Base-by-base conservation (phyloP, 805 yeast genomes). In the Lachancea sp. region DNA sequence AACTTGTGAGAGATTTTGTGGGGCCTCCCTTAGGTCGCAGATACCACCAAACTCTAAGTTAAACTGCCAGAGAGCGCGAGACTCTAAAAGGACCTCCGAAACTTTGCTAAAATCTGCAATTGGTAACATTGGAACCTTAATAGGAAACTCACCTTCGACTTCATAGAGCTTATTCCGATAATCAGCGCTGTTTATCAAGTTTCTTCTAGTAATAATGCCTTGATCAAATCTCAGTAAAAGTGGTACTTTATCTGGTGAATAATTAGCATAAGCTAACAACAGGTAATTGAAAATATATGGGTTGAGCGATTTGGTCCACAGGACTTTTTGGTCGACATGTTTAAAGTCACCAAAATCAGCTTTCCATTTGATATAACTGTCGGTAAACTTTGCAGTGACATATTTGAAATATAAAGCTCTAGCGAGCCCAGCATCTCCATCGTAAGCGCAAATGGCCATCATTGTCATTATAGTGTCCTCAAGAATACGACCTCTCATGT, bases 381-480 rank as follows among this genome's bases (percentile, higher is more conserved):
- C 42, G 17, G 45, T 45, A 34, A 46, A 56, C 39, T 49, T 48
- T n/a, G 68, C 54, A 38, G 65, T 64, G 43, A 64, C 60, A 43
- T 74, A 65, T 46, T 70, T 70, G 41, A 65, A 61, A 59, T 74
- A 83, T 25, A 83, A 57, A 0, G 90, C 86, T 50, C 97, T 70
- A 1, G 85, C 69, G 32, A 86, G 65, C 5, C 77, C 67, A 15
- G 83, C 61, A 57, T 89, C 96, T 0, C 95, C 92, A 52, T 88
- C 88, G 43, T 70, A 69, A 0, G 87, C 81, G n/a, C 92, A 77
- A 34, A 90, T 62, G 46, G 80, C 73, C 64, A 90, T 69, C 78
- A 90, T 78, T 12, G 77, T 71, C 21, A 35, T 34, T 55, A 55
- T 37, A 11, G 54, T 47, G 25, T 36, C 39, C 22, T 43, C 42